Conservation (phyloP, 257 asterid species). For the Solanum lycopersicoides region DNA sequence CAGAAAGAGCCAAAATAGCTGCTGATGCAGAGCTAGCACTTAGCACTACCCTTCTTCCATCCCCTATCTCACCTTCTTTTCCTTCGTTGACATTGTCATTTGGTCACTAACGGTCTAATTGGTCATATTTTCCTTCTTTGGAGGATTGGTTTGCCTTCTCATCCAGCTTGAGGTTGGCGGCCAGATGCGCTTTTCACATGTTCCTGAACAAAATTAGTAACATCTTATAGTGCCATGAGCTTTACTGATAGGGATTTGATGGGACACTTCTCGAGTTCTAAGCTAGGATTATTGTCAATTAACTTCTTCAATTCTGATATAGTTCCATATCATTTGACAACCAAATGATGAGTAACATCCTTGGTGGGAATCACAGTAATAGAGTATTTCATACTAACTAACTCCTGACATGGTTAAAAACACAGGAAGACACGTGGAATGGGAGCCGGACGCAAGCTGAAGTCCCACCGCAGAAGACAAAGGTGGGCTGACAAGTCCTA, state of each 20-base stretch:
- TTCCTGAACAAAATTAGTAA: background rate
- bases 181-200: background rate
- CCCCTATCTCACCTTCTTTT: background rate
- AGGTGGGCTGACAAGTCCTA: slow-evolving; percentile 83
- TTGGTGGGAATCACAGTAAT: no score
- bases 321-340: background rate
- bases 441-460: slow-evolving; percentile 85
- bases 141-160: background rate
- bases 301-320: background rate
- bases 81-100: background rate
- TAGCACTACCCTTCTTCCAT: background rate
- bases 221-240: background rate
- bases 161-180: background rate
- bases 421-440: slow-evolving; percentile 70
- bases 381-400: background rate
- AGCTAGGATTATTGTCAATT: background rate
- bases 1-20: background rate
- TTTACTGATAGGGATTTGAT: background rate
- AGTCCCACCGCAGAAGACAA: slow-evolving; percentile 59
- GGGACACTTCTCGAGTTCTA: background rate
- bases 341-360: background rate
- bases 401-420: background rate
- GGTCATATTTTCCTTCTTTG: background rate
- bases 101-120: background rate
- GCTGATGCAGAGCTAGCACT: background rate